A percentile compares a stretch with the other conserved stretches of the same genome.
These are phyloP conservation scores for Kwoniella bestiolae DNA, from an alignment of 768 basidiomycete genomes.

Conservation along the genomic window DNA sequence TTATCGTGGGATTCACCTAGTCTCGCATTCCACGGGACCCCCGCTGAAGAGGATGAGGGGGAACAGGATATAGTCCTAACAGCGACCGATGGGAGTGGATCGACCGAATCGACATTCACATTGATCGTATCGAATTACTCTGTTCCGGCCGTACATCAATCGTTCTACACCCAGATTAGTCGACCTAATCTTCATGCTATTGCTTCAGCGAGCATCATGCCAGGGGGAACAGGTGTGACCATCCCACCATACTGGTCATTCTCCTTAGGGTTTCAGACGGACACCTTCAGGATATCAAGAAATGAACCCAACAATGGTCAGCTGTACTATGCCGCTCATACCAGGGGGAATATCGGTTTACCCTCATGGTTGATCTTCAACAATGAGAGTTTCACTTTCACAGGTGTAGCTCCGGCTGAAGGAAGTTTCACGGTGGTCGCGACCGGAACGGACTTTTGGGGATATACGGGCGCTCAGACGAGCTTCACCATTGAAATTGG, in stretches of 20 bases:
- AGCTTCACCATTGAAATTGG: slow-evolving; percentile 66
- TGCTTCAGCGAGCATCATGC: slow-evolving; percentile 46
- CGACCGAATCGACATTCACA: slow-evolving; percentile 35
- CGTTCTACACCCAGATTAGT: slow-evolving; percentile 71
- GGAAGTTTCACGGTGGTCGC: slow-evolving; percentile 64
- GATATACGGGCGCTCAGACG: slow-evolving; percentile 69
- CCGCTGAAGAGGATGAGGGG: slow-evolving; percentile 68
- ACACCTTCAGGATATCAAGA: slow-evolving; percentile 65
- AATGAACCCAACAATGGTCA: slow-evolving; percentile 59
- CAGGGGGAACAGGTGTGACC: slow-evolving; percentile 62
- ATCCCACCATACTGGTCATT: slow-evolving; percentile 89
- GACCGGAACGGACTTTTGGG: slow-evolving; percentile 74
- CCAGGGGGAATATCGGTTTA: slow-evolving; percentile 69
- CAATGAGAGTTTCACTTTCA: slow-evolving; percentile 71
- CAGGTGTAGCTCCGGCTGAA: slow-evolving; percentile 71
- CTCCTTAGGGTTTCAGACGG: slow-evolving; percentile 77
- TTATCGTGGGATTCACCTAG: slow-evolving; percentile 69
- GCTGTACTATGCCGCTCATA: slow-evolving; percentile 67
- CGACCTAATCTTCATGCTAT: slow-evolving; percentile 63
- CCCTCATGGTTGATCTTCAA: slow-evolving; percentile 81
- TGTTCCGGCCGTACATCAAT: slow-evolving; percentile 67
- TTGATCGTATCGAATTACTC: slow-evolving; percentile 59
- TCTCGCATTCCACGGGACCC: slow-evolving; percentile 71
- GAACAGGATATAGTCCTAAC: slow-evolving; percentile 67
- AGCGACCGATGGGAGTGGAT: slow-evolving; percentile 63